phyloP scores from a whole-genome alignment of 75 land plant species.

The Pinus albicaulis region DNA sequence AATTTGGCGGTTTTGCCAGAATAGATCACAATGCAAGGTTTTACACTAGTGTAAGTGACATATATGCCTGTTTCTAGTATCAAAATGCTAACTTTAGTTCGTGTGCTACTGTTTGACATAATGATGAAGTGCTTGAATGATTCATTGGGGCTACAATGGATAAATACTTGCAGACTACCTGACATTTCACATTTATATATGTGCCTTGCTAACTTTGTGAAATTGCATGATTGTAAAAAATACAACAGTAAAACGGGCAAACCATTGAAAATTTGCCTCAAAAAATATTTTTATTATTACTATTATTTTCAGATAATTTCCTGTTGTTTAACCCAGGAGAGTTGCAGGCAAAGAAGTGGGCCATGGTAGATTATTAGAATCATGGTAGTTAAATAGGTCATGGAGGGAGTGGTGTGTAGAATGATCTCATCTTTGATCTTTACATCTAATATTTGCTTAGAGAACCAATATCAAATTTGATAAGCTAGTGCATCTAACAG shows the following conservation, averaged over 20 bases:
- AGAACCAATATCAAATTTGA: too few relatives aligned
- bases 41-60: slow-evolving; percentile 52
- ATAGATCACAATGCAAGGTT: slow-evolving; percentile 53
- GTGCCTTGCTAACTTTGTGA: background rate
- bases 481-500: too few relatives aligned
- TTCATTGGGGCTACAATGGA: background rate
- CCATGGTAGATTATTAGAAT: background rate
- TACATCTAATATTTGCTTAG: too few relatives aligned
- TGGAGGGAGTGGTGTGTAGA: too few relatives aligned
- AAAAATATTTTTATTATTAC: background rate
- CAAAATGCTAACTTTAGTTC: background rate
- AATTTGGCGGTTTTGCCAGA: slow-evolving; percentile 77
- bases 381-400: background rate
- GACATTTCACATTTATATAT: background rate
- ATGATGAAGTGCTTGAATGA: background rate
- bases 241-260: too few relatives aligned
- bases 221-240: too few relatives aligned
- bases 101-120: background rate
- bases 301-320: background rate
- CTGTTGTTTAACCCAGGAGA: background rate
- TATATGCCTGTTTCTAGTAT: background rate
- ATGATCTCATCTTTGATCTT: too few relatives aligned
- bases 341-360: background rate
- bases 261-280: too few relatives aligned
- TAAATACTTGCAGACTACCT: background rate